phyloP scores from a whole-genome alignment of 257 asterid species.

The Solanum sejunctum region DNA sequence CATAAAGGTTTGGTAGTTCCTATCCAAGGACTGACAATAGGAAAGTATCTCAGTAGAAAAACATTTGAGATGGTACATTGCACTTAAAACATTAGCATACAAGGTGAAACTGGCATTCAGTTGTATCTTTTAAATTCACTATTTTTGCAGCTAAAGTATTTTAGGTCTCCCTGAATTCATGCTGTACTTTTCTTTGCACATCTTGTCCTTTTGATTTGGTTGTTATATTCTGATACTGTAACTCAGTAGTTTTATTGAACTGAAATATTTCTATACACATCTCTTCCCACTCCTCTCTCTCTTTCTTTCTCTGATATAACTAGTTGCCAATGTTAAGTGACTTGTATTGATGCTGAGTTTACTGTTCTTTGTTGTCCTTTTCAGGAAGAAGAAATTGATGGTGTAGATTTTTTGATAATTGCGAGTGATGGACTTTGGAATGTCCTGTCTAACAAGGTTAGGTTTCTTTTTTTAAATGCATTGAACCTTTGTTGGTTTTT shows the following conservation, averaged over 20 bases:
- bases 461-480: neutral
- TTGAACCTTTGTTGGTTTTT: neutral
- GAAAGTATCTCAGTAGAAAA: neutral
- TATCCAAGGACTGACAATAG: neutral
- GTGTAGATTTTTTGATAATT: slow-evolving; percentile 55
- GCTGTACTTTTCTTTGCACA: neutral
- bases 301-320: neutral
- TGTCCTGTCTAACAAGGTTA: slow-evolving; percentile 64
- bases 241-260: neutral
- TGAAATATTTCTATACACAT: neutral
- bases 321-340: neutral
- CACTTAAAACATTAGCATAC: neutral
- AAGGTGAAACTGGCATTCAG: neutral
- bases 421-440: slow-evolving; percentile 91
- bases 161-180: neutral
- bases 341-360: neutral
- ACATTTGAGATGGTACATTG: neutral
- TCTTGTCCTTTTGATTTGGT: neutral
- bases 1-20: neutral
- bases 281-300: neutral
- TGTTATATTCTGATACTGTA: neutral
- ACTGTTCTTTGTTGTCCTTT: neutral
- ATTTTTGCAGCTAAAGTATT: neutral
- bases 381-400: slow-evolving; percentile 63
- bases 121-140: neutral